These are phyloP conservation scores for Aspergillus terreus DNA, from an alignment of 2,329 filamentous ascomycete genomes.

Conservation along the genomic window DNA sequence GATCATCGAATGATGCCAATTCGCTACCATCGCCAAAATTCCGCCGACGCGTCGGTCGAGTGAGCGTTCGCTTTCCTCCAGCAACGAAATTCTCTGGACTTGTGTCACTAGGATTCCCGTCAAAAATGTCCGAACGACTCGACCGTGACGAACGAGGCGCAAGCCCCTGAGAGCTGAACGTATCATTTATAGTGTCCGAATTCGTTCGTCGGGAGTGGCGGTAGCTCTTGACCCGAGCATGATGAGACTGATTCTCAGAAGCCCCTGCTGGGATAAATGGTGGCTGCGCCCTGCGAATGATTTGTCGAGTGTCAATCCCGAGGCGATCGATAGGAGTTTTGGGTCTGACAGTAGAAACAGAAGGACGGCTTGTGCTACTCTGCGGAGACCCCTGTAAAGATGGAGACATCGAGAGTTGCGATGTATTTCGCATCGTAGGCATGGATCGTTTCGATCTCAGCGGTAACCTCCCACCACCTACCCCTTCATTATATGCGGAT, in stretches of 20 bases:
- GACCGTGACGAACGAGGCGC: constrained; percentile 38
- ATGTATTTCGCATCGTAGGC: constrained; percentile 51
- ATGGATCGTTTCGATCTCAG: constrained; percentile 60
- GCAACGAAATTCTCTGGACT: constrained; percentile 51
- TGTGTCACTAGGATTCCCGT: constrained; percentile 42
- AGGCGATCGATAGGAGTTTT: constrained; percentile 68
- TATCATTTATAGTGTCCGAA: constrained; percentile 65
- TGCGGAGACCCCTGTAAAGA: constrained; percentile 36
- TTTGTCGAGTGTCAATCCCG: constrained; percentile 34
- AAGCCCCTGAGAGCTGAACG: constrained; percentile 37
- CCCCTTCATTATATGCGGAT: constrained; percentile 42
- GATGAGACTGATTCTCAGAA: constrained; percentile 71
- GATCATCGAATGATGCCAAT: constrained; percentile 87
- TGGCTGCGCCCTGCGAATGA: constrained; percentile 57
- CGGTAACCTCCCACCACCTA: constrained; percentile 52
- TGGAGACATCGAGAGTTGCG: constrained; percentile 26
- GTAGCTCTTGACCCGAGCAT: constrained; percentile 67
- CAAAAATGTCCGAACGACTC: constrained; percentile 48
- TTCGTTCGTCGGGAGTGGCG: constrained; percentile 76
- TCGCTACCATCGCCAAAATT: constrained; percentile 92
- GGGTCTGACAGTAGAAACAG: constrained; percentile 45
- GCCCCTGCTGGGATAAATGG: constrained; percentile 79
- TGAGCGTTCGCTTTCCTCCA: constrained; percentile 66
- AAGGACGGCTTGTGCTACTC: constrained; percentile 30
- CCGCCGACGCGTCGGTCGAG: constrained; percentile 64